phyloP scores from a whole-genome alignment of 768 basidiomycete species.

The Lactarius quietus region DNA sequence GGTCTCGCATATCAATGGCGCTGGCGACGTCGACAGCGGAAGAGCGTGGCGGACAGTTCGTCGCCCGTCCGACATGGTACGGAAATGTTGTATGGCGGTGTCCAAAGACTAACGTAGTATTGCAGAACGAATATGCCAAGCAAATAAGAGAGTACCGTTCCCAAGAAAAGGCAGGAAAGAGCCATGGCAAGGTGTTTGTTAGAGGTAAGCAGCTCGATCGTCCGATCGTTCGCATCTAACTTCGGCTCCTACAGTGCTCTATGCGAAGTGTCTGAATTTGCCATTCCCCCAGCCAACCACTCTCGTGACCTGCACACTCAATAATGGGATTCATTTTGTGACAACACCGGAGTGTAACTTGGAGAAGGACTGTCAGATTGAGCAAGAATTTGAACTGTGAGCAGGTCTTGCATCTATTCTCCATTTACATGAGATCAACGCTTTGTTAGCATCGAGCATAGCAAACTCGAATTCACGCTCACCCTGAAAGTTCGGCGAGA shows the following conservation, averaged over 20 bases:
- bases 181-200: conserved; percentile 91
- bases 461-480: conserved; percentile 92
- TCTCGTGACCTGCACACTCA: conserved; percentile 78
- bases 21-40: conserved; percentile 80
- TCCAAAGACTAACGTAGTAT: conserved; percentile 6
- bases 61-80: conserved; percentile 91
- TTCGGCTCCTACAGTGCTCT: conserved; percentile 52
- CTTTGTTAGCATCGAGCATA: conserved; percentile 73
- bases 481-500: conserved; percentile 84
- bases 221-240: not conserved
- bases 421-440: not conserved
- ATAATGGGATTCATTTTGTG: conserved; percentile 96
- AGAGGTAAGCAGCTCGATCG: conserved; percentile 53
- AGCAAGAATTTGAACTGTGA: conserved; percentile 90
- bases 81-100: conserved; percentile 22
- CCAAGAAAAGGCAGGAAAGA: conserved; percentile 73
- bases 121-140: conserved; percentile 89
- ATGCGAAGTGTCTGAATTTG: conserved; percentile 66
- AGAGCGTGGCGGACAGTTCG: conserved; percentile 85
- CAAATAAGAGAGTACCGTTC: conserved; percentile 80
- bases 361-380: conserved; percentile 55
- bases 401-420: conserved; percentile 31
- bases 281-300: conserved; percentile 79
- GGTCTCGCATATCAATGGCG: conserved; percentile 63
- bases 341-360: conserved; percentile 79